Evolutionary conservation across 2,329 filamentous ascomycete species (phyloP), one percentile per base, ranked within the genome.

Genomic region (Colletotrichum lindemuthianum): DNA sequence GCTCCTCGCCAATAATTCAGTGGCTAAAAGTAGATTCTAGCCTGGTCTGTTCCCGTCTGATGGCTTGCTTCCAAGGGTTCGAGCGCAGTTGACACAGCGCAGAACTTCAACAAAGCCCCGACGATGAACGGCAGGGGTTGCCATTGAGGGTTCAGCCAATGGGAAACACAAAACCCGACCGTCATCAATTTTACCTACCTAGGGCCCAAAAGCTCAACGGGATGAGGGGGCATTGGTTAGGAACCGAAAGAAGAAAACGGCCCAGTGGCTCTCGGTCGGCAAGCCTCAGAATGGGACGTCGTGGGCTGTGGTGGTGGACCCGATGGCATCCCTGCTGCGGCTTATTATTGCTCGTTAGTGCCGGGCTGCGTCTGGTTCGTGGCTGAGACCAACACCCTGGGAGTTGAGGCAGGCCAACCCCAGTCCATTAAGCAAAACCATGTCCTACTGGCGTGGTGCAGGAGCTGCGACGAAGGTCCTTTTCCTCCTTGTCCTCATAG

Each of bases 331-430:
- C 60, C 49, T 61, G 61, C 39, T 61, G 61, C 61, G 61, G 58
- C 61, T 60, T 49, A 40, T 50, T 52, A 53, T 24, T 59, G 44
- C 32, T 44, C 50, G 16, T 50, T 10, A 39, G 33, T 50, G 16
- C 32, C 49, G 45, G 34, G 50, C 43, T 56, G 49, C 37, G 39
- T 7, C 36, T 55, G 57, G 50, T 39, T 32, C 33, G 47, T 65
- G 61, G 58, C 61, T 65, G 61, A 65, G 58, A 52, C 58, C 60
- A 39, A 59, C 50, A 60, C 44, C 60, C 60, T 60, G 44, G 50
- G 48, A 44, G 15, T 47, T 39, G 61, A 56, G 37, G 40, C 58
- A 61, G 51, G 51, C 49, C 48, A 24, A 24, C 40, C 34, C 39
- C 52, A 36, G 40, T 49, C 44, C 33, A 24, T 24, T 4, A 24